Evolutionary conservation across 352 stramenopile species (phyloP).

Genomic region (Globisporangium solare): DNA sequence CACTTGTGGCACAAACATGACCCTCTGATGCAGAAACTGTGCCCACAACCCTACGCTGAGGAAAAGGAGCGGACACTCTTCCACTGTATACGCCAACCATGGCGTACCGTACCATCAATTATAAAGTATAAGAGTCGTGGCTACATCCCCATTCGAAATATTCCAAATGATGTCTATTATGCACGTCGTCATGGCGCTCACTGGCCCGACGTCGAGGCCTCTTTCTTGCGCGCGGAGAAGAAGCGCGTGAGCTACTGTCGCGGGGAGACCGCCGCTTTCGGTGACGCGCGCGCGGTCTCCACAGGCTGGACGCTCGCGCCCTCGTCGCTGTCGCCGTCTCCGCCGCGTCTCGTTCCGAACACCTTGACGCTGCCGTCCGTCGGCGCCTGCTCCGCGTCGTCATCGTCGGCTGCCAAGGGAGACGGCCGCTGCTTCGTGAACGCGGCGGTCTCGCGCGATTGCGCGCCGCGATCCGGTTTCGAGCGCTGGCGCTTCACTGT

Average conservation of each 20-base stretch:
- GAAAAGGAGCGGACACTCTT: neutral
- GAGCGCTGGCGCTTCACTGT: slow-evolving; percentile 4
- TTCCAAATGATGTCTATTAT: no score
- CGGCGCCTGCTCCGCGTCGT: no score
- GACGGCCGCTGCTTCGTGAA: neutral
- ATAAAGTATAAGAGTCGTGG: neutral
- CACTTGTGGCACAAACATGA: neutral
- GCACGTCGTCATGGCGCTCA: no score
- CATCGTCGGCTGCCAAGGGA: no score
- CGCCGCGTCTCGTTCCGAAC: slow-evolving; percentile 4
- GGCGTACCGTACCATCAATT: neutral
- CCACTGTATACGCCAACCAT: neutral
- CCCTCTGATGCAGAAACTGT: neutral
- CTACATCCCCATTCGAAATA: neutral
- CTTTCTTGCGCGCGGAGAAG: slow-evolving; percentile 10
- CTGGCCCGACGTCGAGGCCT: neutral
- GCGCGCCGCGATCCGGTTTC: slow-evolving; percentile 7
- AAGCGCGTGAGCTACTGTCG: slow-evolving; percentile 9
- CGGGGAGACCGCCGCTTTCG: slow-evolving; percentile 6
- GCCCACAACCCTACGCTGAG: neutral
- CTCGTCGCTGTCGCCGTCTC: slow-evolving; percentile 5
- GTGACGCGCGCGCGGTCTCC: neutral
- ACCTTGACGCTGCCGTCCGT: slow-evolving; percentile 1
- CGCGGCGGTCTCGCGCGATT: neutral
- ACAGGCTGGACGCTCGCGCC: neutral